phyloP scores from a whole-genome alignment of 2,329 filamentous ascomycete genomes.

The Ophiostoma fasciatum region DNA sequence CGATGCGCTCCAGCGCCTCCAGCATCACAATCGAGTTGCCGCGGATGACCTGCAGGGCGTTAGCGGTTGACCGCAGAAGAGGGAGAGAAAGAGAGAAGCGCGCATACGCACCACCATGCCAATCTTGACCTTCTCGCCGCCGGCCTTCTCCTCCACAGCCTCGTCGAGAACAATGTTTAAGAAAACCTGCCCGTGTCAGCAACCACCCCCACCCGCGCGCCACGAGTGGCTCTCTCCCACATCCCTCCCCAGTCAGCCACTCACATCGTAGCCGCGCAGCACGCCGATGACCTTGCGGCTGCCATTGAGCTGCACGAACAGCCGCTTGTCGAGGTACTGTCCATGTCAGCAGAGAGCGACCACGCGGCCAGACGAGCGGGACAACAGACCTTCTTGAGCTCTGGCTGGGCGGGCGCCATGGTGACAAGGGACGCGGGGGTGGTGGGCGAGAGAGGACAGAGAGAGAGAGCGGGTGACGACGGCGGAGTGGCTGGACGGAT shows the following conservation, averaged over 20 bases:
- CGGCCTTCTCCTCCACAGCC: slow-evolving; percentile 84
- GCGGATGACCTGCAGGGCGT: slow-evolving; percentile 59
- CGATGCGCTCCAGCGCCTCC: slow-evolving; percentile 61
- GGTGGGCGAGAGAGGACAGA: slow-evolving; percentile 9
- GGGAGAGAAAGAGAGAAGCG: no score
- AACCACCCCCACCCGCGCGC: no score
- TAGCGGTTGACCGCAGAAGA: background rate
- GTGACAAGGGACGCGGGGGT: slow-evolving; percentile 25
- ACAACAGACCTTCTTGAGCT: slow-evolving; percentile 78
- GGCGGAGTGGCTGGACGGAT: no score
- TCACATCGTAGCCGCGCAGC: slow-evolving; percentile 88
- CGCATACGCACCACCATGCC: slow-evolving; percentile 70
- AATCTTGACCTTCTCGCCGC: slow-evolving; percentile 76
- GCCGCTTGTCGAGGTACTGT: slow-evolving; percentile 97
- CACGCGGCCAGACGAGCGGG: background rate
- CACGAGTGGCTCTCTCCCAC: no score
- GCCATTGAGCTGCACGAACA: slow-evolving; percentile 95
- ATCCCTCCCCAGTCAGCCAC: no score
- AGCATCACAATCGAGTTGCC: slow-evolving; percentile 98
- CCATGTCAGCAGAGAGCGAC: background rate
- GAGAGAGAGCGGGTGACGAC: no score
- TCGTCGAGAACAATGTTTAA: slow-evolving; percentile 97
- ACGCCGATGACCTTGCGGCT: slow-evolving; percentile 94
- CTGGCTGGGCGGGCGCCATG: slow-evolving; percentile 98
- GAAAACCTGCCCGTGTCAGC: no score